Evolutionary conservation across 306 rosid genomes (phyloP).

Genomic region (Quillaja saponaria): DNA sequence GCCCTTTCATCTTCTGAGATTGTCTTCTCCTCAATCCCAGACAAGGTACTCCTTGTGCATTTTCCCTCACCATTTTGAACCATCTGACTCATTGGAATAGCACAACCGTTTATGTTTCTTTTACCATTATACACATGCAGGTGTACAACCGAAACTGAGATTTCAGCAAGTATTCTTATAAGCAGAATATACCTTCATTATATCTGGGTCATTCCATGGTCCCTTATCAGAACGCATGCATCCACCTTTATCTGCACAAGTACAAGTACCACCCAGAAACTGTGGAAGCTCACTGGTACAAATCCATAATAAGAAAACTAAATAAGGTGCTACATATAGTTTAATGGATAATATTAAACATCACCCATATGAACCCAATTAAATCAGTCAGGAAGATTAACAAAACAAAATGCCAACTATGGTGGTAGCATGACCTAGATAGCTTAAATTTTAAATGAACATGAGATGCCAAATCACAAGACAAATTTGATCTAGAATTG

Average conservation of each 20-base stretch:
- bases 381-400: slow-evolving; percentile 5
- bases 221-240: slow-evolving; percentile 96
- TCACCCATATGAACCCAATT: neutral
- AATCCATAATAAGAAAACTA: slow-evolving; percentile 16
- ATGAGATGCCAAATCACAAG: slow-evolving; percentile 1
- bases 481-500: neutral
- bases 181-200: slow-evolving; percentile 56
- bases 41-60: slow-evolving; percentile 44
- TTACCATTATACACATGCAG: slow-evolving; percentile 14
- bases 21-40: slow-evolving; percentile 61
- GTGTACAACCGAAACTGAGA: neutral
- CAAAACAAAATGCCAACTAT: slow-evolving; percentile 5
- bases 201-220: slow-evolving; percentile 92
- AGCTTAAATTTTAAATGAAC: neutral
- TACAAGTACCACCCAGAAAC: slow-evolving; percentile 88
- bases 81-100: slow-evolving; percentile 57
- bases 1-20: slow-evolving; percentile 55
- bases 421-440: neutral
- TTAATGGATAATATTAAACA: neutral
- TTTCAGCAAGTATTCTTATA: neutral
- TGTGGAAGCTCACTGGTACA: slow-evolving; percentile 84
- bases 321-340: slow-evolving; percentile 16
- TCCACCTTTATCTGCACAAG: slow-evolving; percentile 94
- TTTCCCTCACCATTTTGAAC: slow-evolving; percentile 76
- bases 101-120: slow-evolving; percentile 1